Evolutionary conservation across 805 yeast genomes (phyloP).

Genomic region (Pichia scutulata): DNA sequence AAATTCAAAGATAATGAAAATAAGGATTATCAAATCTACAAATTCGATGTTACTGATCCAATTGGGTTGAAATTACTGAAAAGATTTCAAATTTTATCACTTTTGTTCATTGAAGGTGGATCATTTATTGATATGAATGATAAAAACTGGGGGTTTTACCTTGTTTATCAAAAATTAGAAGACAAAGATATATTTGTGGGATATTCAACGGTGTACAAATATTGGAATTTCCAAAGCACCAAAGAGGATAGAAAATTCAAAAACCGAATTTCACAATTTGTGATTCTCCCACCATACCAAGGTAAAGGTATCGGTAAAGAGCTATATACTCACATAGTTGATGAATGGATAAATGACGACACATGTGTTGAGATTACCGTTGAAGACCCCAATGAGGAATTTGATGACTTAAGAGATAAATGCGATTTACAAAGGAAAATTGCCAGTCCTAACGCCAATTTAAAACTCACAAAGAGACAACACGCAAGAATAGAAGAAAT

Average conservation of each 20-base stretch:
- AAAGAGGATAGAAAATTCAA: slow-evolving; percentile 39
- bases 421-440: slow-evolving; percentile 55
- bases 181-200: slow-evolving; percentile 52
- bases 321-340: slow-evolving; percentile 50
- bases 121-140: slow-evolving; percentile 75
- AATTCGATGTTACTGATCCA: slow-evolving; percentile 34
- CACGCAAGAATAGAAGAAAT: slow-evolving; percentile 72
- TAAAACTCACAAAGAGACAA: slow-evolving; percentile 55
- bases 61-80: slow-evolving; percentile 48
- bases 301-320: slow-evolving; percentile 61
- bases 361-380: slow-evolving; percentile 67
- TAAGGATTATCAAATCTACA: slow-evolving; percentile 44
- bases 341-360: slow-evolving; percentile 46
- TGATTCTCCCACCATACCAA: slow-evolving; percentile 81
- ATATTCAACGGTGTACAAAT: slow-evolving; percentile 74
- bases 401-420: slow-evolving; percentile 85
- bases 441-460: slow-evolving; percentile 26
- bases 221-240: slow-evolving; percentile 59
- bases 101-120: slow-evolving; percentile 90
- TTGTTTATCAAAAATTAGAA: slow-evolving; percentile 33
- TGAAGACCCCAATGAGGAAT: slow-evolving; percentile 90
- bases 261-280: slow-evolving; percentile 79
- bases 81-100: slow-evolving; percentile 70
- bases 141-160: slow-evolving; percentile 71
- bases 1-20: slow-evolving; percentile 19